Conservation (phyloP, 1,284 basidiomycete genomes). For the Sphagnurus paluster region DNA sequence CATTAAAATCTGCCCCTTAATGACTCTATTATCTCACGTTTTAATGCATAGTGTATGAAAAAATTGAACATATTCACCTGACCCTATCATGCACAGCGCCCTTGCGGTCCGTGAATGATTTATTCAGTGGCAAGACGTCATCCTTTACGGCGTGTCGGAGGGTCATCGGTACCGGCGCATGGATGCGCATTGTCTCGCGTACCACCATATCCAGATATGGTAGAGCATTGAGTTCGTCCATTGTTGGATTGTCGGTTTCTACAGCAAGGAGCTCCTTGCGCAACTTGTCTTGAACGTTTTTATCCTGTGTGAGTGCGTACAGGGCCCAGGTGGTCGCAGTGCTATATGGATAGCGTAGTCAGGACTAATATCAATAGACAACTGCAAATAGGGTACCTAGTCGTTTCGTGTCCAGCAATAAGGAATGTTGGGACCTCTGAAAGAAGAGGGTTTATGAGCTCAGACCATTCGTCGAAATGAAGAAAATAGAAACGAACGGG, state of each 20-base stretch:
- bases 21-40: no score
- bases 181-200: conserved; percentile 68
- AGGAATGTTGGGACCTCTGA: conserved; percentile 62
- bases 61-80: conserved; percentile 31
- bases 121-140: conserved; percentile 55
- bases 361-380: no score
- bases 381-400: no score
- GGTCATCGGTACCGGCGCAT: conserved; percentile 59
- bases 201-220: conserved; percentile 67
- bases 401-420: conserved; percentile 79
- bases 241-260: conserved; percentile 51
- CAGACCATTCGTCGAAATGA: not conserved
- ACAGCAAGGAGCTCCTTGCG: conserved; percentile 63
- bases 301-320: conserved; percentile 57
- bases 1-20: conserved; percentile 43
- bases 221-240: conserved; percentile 60
- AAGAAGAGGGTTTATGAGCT: not conserved
- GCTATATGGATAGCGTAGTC: no score
- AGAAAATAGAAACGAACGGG: conserved; percentile 51
- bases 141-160: conserved; percentile 53
- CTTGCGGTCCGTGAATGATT: conserved; percentile 40
- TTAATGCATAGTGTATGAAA: no score
- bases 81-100: conserved; percentile 38
- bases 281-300: conserved; percentile 62
- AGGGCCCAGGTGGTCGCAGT: conserved; percentile 62